Evolutionary conservation across 495 filamentous ascomycete species (phyloP).

Genomic region (Trichocladium antarcticum): DNA sequence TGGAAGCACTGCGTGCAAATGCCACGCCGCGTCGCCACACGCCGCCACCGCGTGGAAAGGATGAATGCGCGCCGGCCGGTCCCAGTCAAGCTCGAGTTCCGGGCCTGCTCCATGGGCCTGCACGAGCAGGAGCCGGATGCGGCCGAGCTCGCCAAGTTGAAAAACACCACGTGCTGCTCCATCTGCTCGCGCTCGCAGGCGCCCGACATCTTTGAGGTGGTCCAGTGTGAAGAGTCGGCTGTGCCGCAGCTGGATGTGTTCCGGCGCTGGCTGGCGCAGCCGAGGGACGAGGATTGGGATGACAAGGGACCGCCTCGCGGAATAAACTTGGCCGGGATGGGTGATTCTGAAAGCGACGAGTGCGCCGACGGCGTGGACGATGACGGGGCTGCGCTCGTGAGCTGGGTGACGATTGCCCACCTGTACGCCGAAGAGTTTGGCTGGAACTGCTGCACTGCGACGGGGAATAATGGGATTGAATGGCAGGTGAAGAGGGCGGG

Average conservation of each 20-base stretch:
- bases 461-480: not conserved
- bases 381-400: not conserved
- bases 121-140: not conserved
- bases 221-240: not conserved
- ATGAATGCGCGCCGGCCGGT: not conserved
- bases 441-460: not conserved
- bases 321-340: no score
- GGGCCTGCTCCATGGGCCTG: not conserved
- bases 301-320: no score
- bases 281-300: not conserved
- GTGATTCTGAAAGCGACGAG: no score
- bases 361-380: not conserved
- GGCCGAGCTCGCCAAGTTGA: not conserved
- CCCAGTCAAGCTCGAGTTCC: not conserved
- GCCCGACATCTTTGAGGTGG: constrained; percentile 1
- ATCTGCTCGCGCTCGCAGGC: not conserved
- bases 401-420: not conserved
- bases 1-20: not conserved
- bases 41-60: not conserved
- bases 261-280: not conserved
- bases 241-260: not conserved
- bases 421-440: not conserved
- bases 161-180: not conserved
- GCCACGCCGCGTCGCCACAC: not conserved
- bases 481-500: not conserved